Evolutionary conservation across 2,329 filamentous ascomycete genomes (phyloP), one percentile per base, ranked within the genome.

Genomic region (Aspergillus sp.): DNA sequence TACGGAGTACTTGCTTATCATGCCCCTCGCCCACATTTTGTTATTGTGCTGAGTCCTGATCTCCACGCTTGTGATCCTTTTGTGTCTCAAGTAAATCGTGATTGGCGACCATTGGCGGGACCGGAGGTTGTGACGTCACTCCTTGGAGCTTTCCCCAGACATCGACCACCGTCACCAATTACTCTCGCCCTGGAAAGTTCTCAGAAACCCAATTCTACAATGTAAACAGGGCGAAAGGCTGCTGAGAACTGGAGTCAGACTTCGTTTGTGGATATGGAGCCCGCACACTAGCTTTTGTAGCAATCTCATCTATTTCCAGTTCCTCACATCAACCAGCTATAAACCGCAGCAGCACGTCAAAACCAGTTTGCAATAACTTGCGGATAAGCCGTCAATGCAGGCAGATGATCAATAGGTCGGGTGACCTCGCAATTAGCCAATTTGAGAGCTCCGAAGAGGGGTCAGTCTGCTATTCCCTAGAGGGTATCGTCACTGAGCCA

Each of bases 381-480:
- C 48, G 48, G 17, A 30, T 17, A 42, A 18, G 24, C 26, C 30
- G 43, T 44, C 18, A 8, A 44, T 45, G 50, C 20, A 53, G 42
- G 34, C 17, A 26, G 26, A 41, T 39, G 51, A 45, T 45, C 43
- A 53, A 39, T 49, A 20, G 51, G 51, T 50, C 55, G 50, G 50
- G 39, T 45, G 55, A 57, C 45, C 51, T 49, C 30, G 38, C 26
- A 43, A 48, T 49, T 15, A 32, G 48, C 42, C 36, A 30, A 57
- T 53, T 59, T 39, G 47, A 44, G 42, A 20, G 18, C 38, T 18
- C 30, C 20, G 17, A 58, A 13, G 56, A 50, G 55, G 55, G 55
- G 55, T 48, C 48, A 24, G n/a, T 32, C 17, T 52, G 43, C 51
- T 47, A 56, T 56, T 56, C 43, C 48, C 48, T 52, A 34, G 18